Evolutionary conservation across 495 filamentous ascomycete species (phyloP).

Genomic region (Lophiostoma macrostomum): DNA sequence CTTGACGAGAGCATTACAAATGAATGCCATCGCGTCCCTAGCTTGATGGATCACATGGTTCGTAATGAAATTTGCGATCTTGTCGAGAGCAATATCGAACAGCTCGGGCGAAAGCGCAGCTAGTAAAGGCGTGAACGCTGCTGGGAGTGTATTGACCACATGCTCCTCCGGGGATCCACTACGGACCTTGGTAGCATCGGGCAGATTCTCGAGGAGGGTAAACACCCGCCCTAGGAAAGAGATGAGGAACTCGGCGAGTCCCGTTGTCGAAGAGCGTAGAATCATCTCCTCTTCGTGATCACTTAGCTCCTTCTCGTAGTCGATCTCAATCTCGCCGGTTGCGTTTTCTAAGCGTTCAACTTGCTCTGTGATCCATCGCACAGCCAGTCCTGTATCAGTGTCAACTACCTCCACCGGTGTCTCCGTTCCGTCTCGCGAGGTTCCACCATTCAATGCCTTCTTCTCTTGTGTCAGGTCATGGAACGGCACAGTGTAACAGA

Average conservation of each 20-base stretch:
- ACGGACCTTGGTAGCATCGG: conserved; percentile 79
- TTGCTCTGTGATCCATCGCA: conserved; percentile 90
- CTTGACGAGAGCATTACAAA: conserved; percentile 93
- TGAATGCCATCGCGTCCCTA: conserved; percentile 97
- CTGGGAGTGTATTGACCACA: conserved; percentile 92
- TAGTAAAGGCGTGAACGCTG: conserved; percentile 86
- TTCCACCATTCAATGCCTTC: conserved; percentile 9
- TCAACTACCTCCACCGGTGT: conserved; percentile 50
- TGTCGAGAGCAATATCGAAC: conserved; percentile 86
- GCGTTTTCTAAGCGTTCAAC: conserved; percentile 91
- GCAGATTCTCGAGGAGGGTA: conserved; percentile 89
- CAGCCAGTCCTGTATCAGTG: conserved; percentile 61
- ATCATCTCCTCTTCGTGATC: conserved; percentile 88
- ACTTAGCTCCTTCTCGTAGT: conserved; percentile 77
- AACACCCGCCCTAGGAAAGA: conserved; percentile 92
- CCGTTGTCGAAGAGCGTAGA: conserved; percentile 91
- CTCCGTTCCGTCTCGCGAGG: conserved; percentile 29
- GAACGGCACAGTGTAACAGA: conserved; percentile 93
- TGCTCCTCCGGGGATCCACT: conserved; percentile 94
- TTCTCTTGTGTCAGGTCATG: conserved; percentile 65
- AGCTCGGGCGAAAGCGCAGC: conserved; percentile 89
- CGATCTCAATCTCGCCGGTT: conserved; percentile 75
- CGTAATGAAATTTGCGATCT: conserved; percentile 88
- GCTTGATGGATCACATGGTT: conserved; percentile 97
- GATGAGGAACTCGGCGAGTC: conserved; percentile 85